Evolutionary conservation across 306 rosid species (phyloP), one percentile per base, ranked within the genome.

Genomic region (Lotus japonicus): DNA sequence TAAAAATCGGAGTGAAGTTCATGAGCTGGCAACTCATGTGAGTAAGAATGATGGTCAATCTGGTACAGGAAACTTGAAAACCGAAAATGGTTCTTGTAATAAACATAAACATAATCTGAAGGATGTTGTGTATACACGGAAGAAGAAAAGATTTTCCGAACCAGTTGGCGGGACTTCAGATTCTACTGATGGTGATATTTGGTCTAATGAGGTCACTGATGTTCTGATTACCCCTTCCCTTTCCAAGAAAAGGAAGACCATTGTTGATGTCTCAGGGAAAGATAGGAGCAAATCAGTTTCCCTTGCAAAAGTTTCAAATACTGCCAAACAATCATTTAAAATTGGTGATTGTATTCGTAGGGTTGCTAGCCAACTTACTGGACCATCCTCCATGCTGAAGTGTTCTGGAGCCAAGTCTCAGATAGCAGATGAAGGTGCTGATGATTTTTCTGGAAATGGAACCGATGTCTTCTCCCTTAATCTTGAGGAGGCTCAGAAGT

Each of bases 311-410:
- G 81, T 83, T 80, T 87, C 91, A 21, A 80, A 46, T 69, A 61
- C 83, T 55, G 41, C 84, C 67, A 86, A 86, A 71, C 86, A 68
- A 33, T 86, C 96, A 46, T 94, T 94, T 83, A 88, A 82, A 81
- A 85, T 94, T 72, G 99, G 99, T 48, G 99, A 88, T 8, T 84
- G 97, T 64, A 86, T 94, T 54, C 95, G 88, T 58, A 87, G 95
- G 84, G 96, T 80, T 73, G 99, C 99, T 42, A 94, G 85, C 71
- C 97, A 94, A 80, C 79, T 89, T 71, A 84, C 94, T 43, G 84
- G 86, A 44, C 73, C 92, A 28, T 73, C 88, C 26, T 57, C 85
- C 48, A 67, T 66, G 19, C 59, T 71, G 75, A 94, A 82, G 84
- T 54, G 57, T 63, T 82, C 75, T 71, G 79, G 68, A 58, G 86